These are phyloP conservation scores for Fusarium keratoplasticum DNA, from an alignment of 2,329 filamentous ascomycete species.

Conservation along the genomic window DNA sequence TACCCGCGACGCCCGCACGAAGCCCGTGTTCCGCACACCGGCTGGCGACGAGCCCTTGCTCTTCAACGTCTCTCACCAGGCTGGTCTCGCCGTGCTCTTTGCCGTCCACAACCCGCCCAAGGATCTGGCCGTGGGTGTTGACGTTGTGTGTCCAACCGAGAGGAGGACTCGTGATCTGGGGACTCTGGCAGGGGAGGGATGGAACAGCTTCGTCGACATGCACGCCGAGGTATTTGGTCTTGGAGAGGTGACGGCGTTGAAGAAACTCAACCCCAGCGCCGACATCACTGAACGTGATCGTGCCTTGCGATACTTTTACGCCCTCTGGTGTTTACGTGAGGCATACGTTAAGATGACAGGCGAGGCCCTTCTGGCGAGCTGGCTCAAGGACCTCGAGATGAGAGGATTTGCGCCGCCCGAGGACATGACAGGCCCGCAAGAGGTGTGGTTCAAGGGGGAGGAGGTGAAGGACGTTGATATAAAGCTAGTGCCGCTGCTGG, in stretches of 20 bases:
- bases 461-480: conserved; percentile 50
- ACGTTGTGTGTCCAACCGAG: conserved; percentile 82
- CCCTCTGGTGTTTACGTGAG: conserved; percentile 83
- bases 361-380: conserved; percentile 78
- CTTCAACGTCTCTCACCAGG: conserved; percentile 86
- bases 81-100: conserved; percentile 77
- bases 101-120: conserved; percentile 57
- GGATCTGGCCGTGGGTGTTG: conserved; percentile 70
- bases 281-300: conserved; percentile 55
- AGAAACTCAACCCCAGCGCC: conserved; percentile 51
- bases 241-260: conserved; percentile 72
- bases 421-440: conserved; percentile 36
- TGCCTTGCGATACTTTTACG: conserved; percentile 78
- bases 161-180: conserved; percentile 70
- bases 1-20: conserved; percentile 65
- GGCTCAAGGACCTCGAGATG: conserved; percentile 79
- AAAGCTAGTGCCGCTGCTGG: conserved; percentile 55
- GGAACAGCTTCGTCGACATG: conserved; percentile 75
- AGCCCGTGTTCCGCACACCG: conserved; percentile 65
- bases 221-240: conserved; percentile 77
- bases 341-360: conserved; percentile 87
- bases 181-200: conserved; percentile 69
- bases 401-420: conserved; percentile 69
- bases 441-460: conserved; percentile 48
- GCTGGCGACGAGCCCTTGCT: conserved; percentile 61